These are phyloP conservation scores for Trametes meyenii DNA, from an alignment of 768 basidiomycete species.

Conservation along the genomic window DNA sequence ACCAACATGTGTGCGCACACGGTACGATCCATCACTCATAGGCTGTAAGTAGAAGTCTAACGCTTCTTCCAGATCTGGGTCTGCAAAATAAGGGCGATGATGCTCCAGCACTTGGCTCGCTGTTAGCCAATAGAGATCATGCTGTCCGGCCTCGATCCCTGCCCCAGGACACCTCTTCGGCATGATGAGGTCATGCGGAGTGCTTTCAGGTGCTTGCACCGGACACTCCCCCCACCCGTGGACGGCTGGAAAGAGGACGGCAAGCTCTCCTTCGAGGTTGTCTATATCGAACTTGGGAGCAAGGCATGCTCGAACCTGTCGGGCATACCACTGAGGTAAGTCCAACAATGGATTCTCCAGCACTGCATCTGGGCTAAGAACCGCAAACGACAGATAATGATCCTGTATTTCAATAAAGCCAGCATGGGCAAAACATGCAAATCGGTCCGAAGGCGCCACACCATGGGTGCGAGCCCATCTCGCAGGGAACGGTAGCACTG, in stretches of 20 bases:
- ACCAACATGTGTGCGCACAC: neutral
- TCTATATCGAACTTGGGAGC: neutral
- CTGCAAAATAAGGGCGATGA: neutral
- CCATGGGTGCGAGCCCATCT: neutral
- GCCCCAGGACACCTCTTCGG: neutral
- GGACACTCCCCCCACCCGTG: too few relatives aligned
- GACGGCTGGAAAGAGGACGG: neutral
- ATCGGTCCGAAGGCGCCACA: neutral
- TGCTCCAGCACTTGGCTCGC: neutral
- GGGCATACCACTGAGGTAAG: neutral
- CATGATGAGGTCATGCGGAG: neutral
- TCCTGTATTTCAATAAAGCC: neutral
- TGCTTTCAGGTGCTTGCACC: too few relatives aligned
- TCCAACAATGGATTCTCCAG: neutral
- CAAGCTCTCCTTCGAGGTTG: neutral
- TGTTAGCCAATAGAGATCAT: neutral
- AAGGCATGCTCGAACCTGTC: neutral
- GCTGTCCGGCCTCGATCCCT: neutral
- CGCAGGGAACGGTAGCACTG: neutral
- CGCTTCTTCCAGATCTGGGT: neutral
- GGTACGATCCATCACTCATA: neutral
- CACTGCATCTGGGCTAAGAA: neutral
- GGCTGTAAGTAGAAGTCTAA: neutral
- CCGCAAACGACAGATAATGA: neutral
- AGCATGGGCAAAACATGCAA: neutral